Evolutionary conservation across 768 basidiomycete species (phyloP), one percentile per base, ranked within the genome.

Genomic region (Kwoniella newhampshirensis): DNA sequence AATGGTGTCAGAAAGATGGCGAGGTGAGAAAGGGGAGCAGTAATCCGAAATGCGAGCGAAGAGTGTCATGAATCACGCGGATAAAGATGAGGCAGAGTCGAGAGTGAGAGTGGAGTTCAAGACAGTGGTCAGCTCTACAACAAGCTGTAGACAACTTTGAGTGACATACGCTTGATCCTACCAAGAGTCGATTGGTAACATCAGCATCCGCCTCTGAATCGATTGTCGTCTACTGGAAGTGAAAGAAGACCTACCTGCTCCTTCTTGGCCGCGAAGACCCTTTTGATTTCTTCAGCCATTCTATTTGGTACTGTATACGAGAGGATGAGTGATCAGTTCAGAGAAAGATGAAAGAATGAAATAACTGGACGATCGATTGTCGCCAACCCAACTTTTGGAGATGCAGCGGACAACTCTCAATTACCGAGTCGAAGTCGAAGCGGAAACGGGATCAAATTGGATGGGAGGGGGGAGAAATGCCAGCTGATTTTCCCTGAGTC

Each of bases 251-350:
- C 58, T 20, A 73, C 74, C 64, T 68, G 54, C 18, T 67, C 68
- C 39, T 66, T 84, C 75, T 85, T 88, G n/a, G 74, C 78, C 36
- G 83, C 81, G 64, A 91, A 90, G 4, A 87, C 84, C 56, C 83
- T 80, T 70, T 82, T 85, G 56, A 91, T 75, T 25, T 82, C 82
- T 50, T 90, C 85, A 39, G 78, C 64, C 88, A 89, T 89, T 36
- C 26, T 65, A 23, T 25, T 35, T 27, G 21, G 25, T 23, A 13
- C 40, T 7, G 17, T 42, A 23, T 42, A 42, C 17, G 7, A 7
- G 6, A 42, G 7, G 40, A n/a, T 23, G n/a, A n/a, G 18, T 42
- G 40, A 7, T 23, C 8, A 7, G 40, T 7, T n/a, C 6, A n/a
- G 17, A 42, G n/a, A 42, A 42, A 23, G 40, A 42, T 6, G 40